Conservation (phyloP, 352 stramenopile genomes). For the Halophytophthora batemanensis region DNA sequence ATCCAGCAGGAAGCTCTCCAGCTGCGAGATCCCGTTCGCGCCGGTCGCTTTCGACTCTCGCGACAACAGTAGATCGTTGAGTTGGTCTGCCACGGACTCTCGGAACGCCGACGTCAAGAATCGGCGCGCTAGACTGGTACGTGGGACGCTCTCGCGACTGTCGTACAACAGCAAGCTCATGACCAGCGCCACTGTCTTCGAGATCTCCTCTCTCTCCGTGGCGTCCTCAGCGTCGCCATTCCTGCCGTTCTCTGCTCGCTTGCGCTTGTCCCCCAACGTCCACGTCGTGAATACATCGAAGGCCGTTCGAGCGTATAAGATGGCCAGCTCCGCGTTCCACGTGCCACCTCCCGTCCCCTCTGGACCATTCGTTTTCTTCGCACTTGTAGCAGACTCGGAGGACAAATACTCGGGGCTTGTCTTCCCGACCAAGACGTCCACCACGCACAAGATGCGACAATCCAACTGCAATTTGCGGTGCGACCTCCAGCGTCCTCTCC, state of each 20-base stretch:
- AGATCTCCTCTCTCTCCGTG: constrained; percentile 1
- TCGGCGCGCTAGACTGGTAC: constrained; percentile 18
- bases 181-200: constrained; percentile 15
- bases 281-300: constrained; percentile 16
- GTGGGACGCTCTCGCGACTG: constrained; percentile 23
- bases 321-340: constrained; percentile 36
- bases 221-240: background rate
- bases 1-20: constrained; percentile 43
- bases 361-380: background rate
- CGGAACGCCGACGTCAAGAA: constrained; percentile 40
- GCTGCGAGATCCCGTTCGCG: constrained; percentile 10
- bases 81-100: constrained; percentile 37
- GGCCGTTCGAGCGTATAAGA: constrained; percentile 29
- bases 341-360: constrained; percentile 4
- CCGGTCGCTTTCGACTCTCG: constrained; percentile 2
- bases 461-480: constrained; percentile 25
- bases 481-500: constrained; percentile 1
- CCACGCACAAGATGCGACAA: constrained; percentile 38
- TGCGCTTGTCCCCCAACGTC: constrained; percentile 19
- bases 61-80: constrained; percentile 33
- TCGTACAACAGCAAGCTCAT: constrained; percentile 44
- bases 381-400: too few species aligned
- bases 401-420: constrained; percentile 1
- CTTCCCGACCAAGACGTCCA: constrained; percentile 34
- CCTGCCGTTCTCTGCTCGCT: constrained; percentile 4